phyloP scores from a whole-genome alignment of 495 filamentous ascomycete species.

The Neurospora tetrasperma region DNA sequence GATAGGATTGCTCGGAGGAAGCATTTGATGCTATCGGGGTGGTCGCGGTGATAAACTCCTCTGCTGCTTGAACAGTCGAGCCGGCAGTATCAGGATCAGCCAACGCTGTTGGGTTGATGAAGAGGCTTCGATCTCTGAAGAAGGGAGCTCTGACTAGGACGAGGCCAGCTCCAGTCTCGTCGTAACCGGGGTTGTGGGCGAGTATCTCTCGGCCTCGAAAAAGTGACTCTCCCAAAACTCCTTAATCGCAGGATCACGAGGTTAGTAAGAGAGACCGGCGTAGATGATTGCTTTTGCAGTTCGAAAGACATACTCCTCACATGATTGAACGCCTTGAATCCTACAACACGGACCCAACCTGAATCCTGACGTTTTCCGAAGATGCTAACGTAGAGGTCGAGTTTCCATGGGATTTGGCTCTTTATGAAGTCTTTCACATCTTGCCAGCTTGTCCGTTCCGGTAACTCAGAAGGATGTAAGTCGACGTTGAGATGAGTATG shows the following conservation, averaged over 20 bases:
- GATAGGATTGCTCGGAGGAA: neutral
- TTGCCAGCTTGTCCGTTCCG: neutral
- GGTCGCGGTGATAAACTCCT: neutral
- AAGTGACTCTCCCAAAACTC: neutral
- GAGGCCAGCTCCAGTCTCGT: neutral
- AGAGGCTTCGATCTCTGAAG: neutral
- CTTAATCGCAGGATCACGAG: neutral
- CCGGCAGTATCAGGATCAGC: neutral
- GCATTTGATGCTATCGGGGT: neutral
- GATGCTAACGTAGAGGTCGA: slow-evolving; percentile 4
- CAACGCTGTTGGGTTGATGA: neutral
- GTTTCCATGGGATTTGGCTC: neutral
- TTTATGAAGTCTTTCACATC: slow-evolving; percentile 5
- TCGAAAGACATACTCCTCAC: slow-evolving; percentile 1
- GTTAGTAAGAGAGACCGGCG: neutral
- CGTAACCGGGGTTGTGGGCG: neutral
- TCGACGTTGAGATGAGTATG: neutral
- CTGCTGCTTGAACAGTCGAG: neutral
- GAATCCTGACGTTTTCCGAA: neutral
- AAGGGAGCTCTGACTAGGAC: slow-evolving; percentile 5
- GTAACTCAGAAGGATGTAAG: neutral
- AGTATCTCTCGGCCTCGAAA: slow-evolving; percentile 3
- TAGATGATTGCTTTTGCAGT: too few species aligned
- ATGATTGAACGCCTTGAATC: slow-evolving; percentile 1
- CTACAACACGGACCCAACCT: slow-evolving; percentile 10